These are phyloP conservation scores for Colletotrichum chlorophyti DNA, from an alignment of 2,329 filamentous ascomycete genomes.

Conservation along the genomic window DNA sequence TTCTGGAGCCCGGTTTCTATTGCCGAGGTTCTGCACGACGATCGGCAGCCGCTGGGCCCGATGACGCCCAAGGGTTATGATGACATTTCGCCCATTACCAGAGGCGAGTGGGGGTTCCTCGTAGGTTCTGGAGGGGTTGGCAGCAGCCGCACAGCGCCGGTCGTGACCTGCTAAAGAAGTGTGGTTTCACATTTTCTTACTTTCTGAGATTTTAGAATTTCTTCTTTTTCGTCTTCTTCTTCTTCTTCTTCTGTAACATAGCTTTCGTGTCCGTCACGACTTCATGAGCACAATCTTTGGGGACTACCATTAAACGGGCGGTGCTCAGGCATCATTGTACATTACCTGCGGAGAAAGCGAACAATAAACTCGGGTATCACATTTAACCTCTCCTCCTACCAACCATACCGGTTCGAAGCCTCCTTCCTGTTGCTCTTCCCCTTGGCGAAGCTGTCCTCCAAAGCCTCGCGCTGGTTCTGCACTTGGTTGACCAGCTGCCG, in stretches of 20 bases:
- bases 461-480: slow-evolving; percentile 80
- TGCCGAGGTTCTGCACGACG: slow-evolving; percentile 48
- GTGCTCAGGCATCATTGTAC: slow-evolving; percentile 18
- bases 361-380: slow-evolving; percentile 25
- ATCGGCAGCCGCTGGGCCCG: slow-evolving; percentile 47
- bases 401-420: slow-evolving; percentile 84
- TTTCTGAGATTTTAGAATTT: neutral
- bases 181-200: neutral
- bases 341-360: slow-evolving; percentile 3
- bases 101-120: slow-evolving; percentile 68
- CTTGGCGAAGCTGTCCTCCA: slow-evolving; percentile 90
- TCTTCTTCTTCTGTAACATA: slow-evolving; percentile 8
- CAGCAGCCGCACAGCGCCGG: slow-evolving; percentile 52
- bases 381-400: slow-evolving; percentile 49
- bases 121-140: slow-evolving; percentile 56
- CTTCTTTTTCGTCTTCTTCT: neutral
- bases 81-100: slow-evolving; percentile 68
- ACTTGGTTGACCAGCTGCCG: slow-evolving; percentile 87
- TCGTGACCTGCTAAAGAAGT: slow-evolving; percentile 61
- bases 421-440: slow-evolving; percentile 82
- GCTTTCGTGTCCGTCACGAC: slow-evolving; percentile 2
- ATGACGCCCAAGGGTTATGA: slow-evolving; percentile 66
- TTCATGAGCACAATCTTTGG: slow-evolving; percentile 9
- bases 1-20: slow-evolving; percentile 47
- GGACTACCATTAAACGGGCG: slow-evolving; percentile 6